Evolutionary conservation across 2,329 filamentous ascomycete species (phyloP).

Genomic region (Tolypocladium album): DNA sequence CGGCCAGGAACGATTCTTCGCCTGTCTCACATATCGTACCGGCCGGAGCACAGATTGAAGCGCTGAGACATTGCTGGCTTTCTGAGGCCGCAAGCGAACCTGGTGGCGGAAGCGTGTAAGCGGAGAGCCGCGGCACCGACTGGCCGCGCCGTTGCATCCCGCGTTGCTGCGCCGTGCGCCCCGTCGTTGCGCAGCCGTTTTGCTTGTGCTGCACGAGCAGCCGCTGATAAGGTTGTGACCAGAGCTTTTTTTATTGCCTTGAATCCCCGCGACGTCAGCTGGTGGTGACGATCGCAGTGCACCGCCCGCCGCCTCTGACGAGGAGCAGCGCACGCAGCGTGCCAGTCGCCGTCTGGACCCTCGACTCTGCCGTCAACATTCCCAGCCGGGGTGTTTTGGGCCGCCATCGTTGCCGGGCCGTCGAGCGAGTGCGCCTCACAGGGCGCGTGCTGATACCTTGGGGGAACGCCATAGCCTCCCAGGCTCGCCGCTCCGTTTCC

Average conservation of each 20-base stretch:
- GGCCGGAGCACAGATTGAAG: not conserved
- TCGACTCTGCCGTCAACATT: not conserved
- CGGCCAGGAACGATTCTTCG: not conserved
- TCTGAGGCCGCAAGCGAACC: not conserved
- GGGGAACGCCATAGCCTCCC: not conserved
- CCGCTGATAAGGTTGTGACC: not conserved
- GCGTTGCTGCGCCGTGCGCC: not conserved
- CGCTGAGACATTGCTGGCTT: not conserved
- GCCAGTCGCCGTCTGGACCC: not conserved
- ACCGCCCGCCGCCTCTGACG: not conserved
- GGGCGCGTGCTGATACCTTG: not conserved
- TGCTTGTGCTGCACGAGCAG: not conserved
- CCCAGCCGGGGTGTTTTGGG: not conserved
- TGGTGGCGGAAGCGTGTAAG: not conserved
- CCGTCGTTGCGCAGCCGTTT: not conserved
- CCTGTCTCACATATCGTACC: not conserved
- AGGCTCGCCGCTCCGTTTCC: not conserved
- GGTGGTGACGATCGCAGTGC: not conserved
- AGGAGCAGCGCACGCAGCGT: not conserved
- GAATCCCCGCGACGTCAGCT: not conserved
- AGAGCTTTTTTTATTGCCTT: not conserved
- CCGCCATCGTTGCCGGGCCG: not conserved
- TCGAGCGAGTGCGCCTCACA: not conserved
- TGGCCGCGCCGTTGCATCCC: not conserved
- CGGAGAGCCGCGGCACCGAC: not conserved